Evolutionary conservation across 2,329 filamentous ascomycete species (phyloP), one percentile per base, ranked within the genome.

Genomic region (Elsinoe australis): DNA sequence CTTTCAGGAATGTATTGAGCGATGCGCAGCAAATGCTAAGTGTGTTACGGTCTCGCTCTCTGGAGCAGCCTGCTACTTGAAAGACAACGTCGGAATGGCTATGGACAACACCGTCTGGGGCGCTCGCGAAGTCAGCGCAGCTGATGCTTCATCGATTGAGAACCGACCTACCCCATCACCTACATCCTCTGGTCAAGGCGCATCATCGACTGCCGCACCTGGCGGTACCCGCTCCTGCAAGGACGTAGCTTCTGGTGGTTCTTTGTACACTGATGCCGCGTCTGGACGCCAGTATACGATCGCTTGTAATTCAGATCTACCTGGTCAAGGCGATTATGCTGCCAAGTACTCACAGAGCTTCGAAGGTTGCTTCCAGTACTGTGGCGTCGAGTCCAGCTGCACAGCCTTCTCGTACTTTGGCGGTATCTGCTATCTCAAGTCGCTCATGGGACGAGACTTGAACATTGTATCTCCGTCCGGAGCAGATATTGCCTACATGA

Each of bases 31-130:
- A n/a, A 55, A 51, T 24, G n/a, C 32, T 9, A 41, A 50, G n/a
- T 58, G 57, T 35, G 54, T 59, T 7, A 55, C 56, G 31, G 56
- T 58, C 15, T 54, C 54, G 21, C 42, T 56, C 17, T 49, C 52
- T 2, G 56, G 58, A 6, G 38, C 49, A 2, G 56, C 56, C 4
- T 61, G 59, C 49, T 60, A 61, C 47, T 29, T 60, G 36, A 60
- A 61, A 50, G 47, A 34, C 10, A 44, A 38, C 2, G 22, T 58
- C 17, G 54, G 55, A n/a, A 19, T 17, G 10, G 32, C 47, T 10
- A 41, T 51, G 24, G 22, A 49, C 19, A 51, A 54, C 33, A 22
- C 49, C n/a, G 50, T 48, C 17, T 48, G 45, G 45, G 45, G 45
- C 5, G 45, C 45, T 19, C 32, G 34, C n/a, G 45, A 34, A 12